A percentile compares a stretch with the other conserved stretches of the same genome.
phyloP scores from a whole-genome alignment of 306 rosid genomes.

The Fragaria nilgerrensis region DNA sequence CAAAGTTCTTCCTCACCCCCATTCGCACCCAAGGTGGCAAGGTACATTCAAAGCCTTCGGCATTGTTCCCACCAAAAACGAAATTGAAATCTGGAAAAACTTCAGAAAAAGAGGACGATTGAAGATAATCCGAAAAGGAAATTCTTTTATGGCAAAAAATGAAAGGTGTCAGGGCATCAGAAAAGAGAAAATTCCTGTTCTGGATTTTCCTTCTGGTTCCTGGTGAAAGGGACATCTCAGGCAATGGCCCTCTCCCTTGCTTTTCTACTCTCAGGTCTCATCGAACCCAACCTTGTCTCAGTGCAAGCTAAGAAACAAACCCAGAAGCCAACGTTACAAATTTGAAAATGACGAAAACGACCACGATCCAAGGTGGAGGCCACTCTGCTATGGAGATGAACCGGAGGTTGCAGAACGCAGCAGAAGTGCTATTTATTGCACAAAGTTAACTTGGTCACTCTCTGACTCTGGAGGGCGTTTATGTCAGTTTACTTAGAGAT shows the following conservation, averaged over 20 bases:
- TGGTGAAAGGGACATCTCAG: slow-evolving; percentile 11
- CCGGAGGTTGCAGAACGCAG: background rate
- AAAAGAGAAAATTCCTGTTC: slow-evolving; percentile 14
- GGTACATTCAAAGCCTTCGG: background rate
- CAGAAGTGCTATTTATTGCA: background rate
- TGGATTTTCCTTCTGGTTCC: slow-evolving; percentile 6
- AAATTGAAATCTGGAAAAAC: background rate
- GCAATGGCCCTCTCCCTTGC: background rate
- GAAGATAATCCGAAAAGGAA: background rate
- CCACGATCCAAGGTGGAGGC: slow-evolving; percentile 10
- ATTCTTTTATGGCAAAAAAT: background rate
- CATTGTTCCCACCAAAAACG: background rate
- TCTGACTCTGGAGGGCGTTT: slow-evolving; percentile 16
- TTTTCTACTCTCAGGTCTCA: slow-evolving; percentile 2
- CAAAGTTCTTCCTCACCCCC: no score
- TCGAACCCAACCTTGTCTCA: background rate
- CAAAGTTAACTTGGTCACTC: slow-evolving; percentile 2
- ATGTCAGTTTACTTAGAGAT: slow-evolving; percentile 20
- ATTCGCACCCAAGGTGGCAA: no score
- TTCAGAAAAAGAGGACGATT: background rate
- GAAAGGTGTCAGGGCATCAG: background rate
- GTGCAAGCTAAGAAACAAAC: background rate
- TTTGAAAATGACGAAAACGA: slow-evolving; percentile 23
- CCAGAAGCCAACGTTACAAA: background rate
- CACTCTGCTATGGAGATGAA: background rate